Percentiles rank a stretch among this genome's conserved stretches.
Conservation (phyloP, 371 early-diverging fungal species). For the Smittium mucronatum region DNA sequence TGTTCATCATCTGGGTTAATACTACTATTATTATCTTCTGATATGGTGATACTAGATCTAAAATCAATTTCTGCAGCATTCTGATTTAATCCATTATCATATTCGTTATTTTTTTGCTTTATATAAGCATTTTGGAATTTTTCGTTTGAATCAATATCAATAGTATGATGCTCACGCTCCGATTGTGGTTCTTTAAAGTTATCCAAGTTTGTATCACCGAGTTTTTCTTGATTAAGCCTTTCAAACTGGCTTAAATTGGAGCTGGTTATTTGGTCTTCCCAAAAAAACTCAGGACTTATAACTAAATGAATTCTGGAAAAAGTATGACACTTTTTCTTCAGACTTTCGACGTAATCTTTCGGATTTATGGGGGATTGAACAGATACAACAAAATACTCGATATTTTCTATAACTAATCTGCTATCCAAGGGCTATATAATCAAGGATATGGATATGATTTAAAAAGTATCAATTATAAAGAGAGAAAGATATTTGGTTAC, state of each 20-base stretch:
- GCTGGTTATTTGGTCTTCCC: background rate
- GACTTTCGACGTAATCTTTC: background rate
- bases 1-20: too few relatives aligned
- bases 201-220: background rate
- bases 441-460: too few relatives aligned
- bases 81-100: background rate
- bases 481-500: too few relatives aligned
- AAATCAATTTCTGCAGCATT: background rate
- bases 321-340: background rate
- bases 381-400: background rate
- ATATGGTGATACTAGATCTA: background rate
- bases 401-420: background rate
- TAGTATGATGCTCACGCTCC: background rate
- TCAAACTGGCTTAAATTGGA: background rate
- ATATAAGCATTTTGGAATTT: background rate
- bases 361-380: background rate
- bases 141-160: background rate
- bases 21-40: background rate
- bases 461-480: too few relatives aligned
- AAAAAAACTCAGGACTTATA: background rate
- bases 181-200: background rate
- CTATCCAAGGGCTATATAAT: constrained; percentile 7
- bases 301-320: background rate
- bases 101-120: background rate
- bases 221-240: background rate